Evolutionary conservation across 2,329 filamentous ascomycete species (phyloP), one percentile per base, ranked within the genome.

Genomic region (Paraphaeosphaeria minitans): DNA sequence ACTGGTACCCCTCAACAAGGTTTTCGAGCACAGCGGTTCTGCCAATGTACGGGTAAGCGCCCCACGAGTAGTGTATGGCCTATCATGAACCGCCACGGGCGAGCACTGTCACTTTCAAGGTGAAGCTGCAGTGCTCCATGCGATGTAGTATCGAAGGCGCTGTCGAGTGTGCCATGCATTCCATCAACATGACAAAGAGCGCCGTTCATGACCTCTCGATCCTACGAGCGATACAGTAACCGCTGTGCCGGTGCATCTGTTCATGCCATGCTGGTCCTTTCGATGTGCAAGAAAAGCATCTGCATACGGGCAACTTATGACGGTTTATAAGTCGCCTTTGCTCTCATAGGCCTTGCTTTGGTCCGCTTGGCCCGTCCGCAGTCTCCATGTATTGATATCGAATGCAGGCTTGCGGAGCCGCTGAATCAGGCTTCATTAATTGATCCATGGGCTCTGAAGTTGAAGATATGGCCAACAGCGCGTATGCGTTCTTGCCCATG

Each of bases 361-460:
- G 14, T n/a, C n/a, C 33, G 16, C 24, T 8, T 33, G 21, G 31
- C 37, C 47, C 13, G 57, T 49, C 42, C 52, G 50, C 51, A 5
- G 54, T 43, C 49, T 47, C 47, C 53, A 55, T 27, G 41, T 64
- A 31, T 52, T 49, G 58, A 45, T 31, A 55, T 47, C 19, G 48
- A 7, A 27, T n/a, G 47, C 43, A 33, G 5, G 24, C 24, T 12
- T 8, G 16, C 12, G 27, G 9, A 19, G 21, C 19, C 5, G 19
- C 52, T 29, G 22, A 51, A 55, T 14, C 46, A 57, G 49, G 42
- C 22, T 43, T 22, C 13, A 22, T 33, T 21, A n/a, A 29, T 39
- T n/a, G 14, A 31, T 21, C 13, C 48, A 27, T 31, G 14, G 39
- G 8, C 5, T 16, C 24, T 42, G n/a, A 24, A 21, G 14, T 21